Percentiles rank a stretch among this genome's conserved stretches.
Conservation (phyloP, 2,329 filamentous ascomycete species). For the Exutisphaerella laricina region DNA sequence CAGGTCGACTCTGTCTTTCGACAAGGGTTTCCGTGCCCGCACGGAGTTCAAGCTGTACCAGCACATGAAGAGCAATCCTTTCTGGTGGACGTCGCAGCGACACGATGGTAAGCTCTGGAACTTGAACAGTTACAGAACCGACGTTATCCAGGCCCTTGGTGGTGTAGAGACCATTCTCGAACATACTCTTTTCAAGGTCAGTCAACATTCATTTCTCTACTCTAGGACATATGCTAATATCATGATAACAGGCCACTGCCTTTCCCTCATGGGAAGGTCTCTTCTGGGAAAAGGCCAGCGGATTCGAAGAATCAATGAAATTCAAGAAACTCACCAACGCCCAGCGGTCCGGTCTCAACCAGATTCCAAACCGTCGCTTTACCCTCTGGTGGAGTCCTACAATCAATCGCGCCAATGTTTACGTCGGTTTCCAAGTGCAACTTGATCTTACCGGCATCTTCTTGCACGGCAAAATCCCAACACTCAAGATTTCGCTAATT, state of each 20-base stretch:
- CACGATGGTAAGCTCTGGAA: slow-evolving; percentile 89
- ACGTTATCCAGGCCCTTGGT: slow-evolving; percentile 92
- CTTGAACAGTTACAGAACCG: slow-evolving; percentile 90
- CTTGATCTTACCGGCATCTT: slow-evolving; percentile 97
- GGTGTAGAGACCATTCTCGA: slow-evolving; percentile 98
- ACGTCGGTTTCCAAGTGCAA: slow-evolving; percentile 98
- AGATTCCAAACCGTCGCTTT: slow-evolving; percentile 97
- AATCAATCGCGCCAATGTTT: slow-evolving; percentile 68
- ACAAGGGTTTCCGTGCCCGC: slow-evolving; percentile 93
- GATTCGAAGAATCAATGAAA: slow-evolving; percentile 64
- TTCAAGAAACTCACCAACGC: slow-evolving; percentile 99
- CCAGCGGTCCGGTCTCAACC: slow-evolving; percentile 91
- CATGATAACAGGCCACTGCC: slow-evolving; percentile 80
- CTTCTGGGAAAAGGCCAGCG: slow-evolving; percentile 54
- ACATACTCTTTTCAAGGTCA: slow-evolving; percentile 73
- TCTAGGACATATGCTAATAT: slow-evolving; percentile 4
- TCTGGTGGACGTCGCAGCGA: slow-evolving; percentile 98
- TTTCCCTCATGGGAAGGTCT: slow-evolving; percentile 96
- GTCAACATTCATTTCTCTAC: slow-evolving; percentile 64
- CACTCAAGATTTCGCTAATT: slow-evolving; percentile 93
- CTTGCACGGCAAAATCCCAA: slow-evolving; percentile 97
- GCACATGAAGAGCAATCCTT: slow-evolving; percentile 97
- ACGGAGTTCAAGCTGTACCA: slow-evolving; percentile 99
- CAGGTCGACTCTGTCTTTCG: slow-evolving; percentile 90
- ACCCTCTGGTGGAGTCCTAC: slow-evolving; percentile 86